These are phyloP conservation scores for Rubus parviflorus DNA, from an alignment of 306 rosid species.

Conservation along the genomic window DNA sequence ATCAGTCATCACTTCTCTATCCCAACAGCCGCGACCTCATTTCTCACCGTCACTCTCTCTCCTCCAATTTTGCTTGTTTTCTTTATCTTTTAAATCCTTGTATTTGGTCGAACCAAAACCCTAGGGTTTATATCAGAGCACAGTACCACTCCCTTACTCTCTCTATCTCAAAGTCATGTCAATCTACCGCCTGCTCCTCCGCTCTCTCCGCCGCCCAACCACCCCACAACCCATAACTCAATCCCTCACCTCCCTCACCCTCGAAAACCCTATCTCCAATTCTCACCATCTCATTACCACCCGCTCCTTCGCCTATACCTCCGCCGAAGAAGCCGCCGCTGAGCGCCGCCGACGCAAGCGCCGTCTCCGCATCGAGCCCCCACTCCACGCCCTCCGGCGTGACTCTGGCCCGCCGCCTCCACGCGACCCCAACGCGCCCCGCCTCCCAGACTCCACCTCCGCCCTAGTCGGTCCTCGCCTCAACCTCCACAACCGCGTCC, in stretches of 20 bases:
- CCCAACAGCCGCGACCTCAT: no score
- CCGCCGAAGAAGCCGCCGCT: slow-evolving; percentile 95
- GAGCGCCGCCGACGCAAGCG: slow-evolving; percentile 92
- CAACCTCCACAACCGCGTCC: slow-evolving; percentile 89
- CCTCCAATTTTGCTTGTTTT: no score
- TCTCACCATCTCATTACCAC: slow-evolving; percentile 5
- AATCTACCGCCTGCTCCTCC: slow-evolving; percentile 55
- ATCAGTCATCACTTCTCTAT: no score
- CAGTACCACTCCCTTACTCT: background rate
- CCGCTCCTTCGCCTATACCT: slow-evolving; percentile 76
- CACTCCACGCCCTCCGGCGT: slow-evolving; percentile 77
- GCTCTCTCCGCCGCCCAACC: slow-evolving; percentile 49
- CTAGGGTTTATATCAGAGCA: no score
- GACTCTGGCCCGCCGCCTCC: slow-evolving; percentile 46
- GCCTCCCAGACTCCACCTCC: slow-evolving; percentile 85
- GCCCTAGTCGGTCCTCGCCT: slow-evolving; percentile 79
- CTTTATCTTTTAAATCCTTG: no score
- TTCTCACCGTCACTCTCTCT: no score
- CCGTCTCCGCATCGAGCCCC: slow-evolving; percentile 89
- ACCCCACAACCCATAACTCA: slow-evolving; percentile 8
- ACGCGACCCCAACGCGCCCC: slow-evolving; percentile 86
- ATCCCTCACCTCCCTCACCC: slow-evolving; percentile 21
- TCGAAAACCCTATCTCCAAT: background rate
- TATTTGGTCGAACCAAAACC: no score
- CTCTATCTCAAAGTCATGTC: slow-evolving; percentile 39